Evolutionary conservation across 768 basidiomycete genomes (phyloP).

Genomic region (Lactarius tabidus): DNA sequence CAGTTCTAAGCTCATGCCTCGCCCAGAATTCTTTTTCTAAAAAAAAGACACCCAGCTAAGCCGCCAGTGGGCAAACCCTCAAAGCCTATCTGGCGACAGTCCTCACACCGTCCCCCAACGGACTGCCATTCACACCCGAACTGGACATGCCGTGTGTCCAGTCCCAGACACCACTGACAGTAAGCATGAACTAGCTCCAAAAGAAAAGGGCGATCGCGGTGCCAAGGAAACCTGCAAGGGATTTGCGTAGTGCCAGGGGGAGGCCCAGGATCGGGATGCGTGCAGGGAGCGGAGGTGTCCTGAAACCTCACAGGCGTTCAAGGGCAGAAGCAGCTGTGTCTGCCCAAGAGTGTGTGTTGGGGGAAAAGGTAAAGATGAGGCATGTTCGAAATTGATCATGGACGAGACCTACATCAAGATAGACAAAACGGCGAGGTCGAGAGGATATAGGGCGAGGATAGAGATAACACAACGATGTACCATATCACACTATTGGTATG

Average conservation of each 20-base stretch:
- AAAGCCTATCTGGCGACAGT: constrained; percentile 24
- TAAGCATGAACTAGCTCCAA: constrained; percentile 61
- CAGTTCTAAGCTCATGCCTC: neutral
- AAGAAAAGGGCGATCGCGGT: constrained; percentile 61
- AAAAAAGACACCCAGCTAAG: constrained; percentile 56
- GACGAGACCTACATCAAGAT: constrained; percentile 59
- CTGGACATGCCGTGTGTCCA: constrained; percentile 50
- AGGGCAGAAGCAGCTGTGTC: constrained; percentile 92
- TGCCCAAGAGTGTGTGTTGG: constrained; percentile 82
- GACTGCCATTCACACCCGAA: constrained; percentile 24
- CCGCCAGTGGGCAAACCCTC: constrained; percentile 34
- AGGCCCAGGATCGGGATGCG: constrained; percentile 46
- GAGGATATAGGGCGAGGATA: constrained; percentile 70
- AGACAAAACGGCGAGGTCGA: constrained; percentile 85
- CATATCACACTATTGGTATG: constrained; percentile 83
- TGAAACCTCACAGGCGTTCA: constrained; percentile 77
- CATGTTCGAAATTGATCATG: neutral
- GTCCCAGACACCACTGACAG: constrained; percentile 46
- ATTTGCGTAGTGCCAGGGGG: constrained; percentile 78
- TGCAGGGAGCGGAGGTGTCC: constrained; percentile 58
- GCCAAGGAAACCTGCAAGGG: constrained; percentile 81
- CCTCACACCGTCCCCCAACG: constrained; percentile 29
- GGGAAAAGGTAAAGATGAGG: constrained; percentile 2
- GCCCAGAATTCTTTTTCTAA: no score
- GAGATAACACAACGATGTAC: constrained; percentile 84